Conservation (phyloP, 1,284 basidiomycete species). For the Kalmanozyma brasiliensis region DNA sequence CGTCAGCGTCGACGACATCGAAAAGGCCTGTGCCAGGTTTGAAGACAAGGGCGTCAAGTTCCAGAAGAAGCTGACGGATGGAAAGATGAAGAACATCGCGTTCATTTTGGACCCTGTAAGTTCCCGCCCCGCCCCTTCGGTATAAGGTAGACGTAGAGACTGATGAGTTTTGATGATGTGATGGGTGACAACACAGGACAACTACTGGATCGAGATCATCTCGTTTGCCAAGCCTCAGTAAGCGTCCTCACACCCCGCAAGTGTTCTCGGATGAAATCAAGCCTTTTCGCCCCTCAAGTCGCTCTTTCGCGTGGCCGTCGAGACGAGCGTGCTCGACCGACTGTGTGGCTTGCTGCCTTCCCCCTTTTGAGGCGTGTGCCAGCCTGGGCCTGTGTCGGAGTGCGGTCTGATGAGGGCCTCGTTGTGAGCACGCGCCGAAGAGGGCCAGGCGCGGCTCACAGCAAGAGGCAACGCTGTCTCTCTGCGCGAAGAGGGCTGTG, state of each 20-base stretch:
- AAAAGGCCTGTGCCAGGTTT: constrained; percentile 84
- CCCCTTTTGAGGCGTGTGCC: too few species aligned
- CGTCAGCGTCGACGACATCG: constrained; percentile 83
- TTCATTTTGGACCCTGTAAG: constrained; percentile 82
- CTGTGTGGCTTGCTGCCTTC: too few species aligned
- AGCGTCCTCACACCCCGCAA: constrained; percentile 11
- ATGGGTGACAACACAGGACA: constrained; percentile 25
- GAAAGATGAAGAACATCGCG: constrained; percentile 83
- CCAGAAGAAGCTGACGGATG: constrained; percentile 87
- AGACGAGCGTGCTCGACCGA: too few species aligned
- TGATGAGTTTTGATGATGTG: constrained; percentile 9
- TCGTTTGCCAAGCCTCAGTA: constrained; percentile 42
- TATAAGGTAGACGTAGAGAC: constrained; percentile 1
- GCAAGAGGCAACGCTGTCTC: too few species aligned
- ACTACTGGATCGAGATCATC: constrained; percentile 73
- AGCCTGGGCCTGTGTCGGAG: too few species aligned
- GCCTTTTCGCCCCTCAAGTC: too few species aligned
- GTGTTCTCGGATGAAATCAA: not conserved
- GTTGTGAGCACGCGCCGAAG: too few species aligned
- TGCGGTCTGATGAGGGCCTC: too few species aligned
- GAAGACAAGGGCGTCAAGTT: constrained; percentile 84
- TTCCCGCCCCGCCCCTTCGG: constrained; percentile 2
- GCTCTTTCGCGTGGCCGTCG: too few species aligned
- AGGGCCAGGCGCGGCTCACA: too few species aligned
- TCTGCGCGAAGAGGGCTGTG: too few species aligned